A percentile compares a stretch with the other conserved stretches of the same genome.
These are phyloP conservation scores for Mycena venus DNA, from an alignment of 768 basidiomycete species.

Conservation along the genomic window DNA sequence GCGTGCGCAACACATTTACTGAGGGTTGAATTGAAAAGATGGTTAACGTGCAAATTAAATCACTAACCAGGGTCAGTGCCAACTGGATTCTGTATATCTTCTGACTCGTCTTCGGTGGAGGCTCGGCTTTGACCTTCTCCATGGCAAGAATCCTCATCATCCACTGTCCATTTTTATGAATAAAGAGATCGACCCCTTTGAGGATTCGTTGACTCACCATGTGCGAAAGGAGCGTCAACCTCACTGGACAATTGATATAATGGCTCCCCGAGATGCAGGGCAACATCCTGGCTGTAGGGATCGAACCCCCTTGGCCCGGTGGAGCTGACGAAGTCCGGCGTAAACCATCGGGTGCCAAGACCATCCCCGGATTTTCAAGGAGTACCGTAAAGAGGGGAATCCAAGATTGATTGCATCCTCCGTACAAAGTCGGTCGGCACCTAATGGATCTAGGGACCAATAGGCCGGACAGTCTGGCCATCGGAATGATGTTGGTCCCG, in stretches of 20 bases:
- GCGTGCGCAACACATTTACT: too few species aligned
- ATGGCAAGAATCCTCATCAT: too few species aligned
- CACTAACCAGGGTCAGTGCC: too few species aligned
- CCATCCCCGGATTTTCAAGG: neutral
- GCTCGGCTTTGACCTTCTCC: too few species aligned
- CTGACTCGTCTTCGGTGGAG: too few species aligned
- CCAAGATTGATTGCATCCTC: neutral
- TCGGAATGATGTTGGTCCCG: neutral
- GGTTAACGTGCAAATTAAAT: too few species aligned
- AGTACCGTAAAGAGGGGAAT: neutral
- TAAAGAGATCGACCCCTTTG: too few species aligned
- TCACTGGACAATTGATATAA: neutral
- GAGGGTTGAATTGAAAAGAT: too few species aligned
- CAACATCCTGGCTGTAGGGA: slow-evolving; percentile 19
- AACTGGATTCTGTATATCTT: too few species aligned
- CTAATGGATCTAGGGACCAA: slow-evolving; percentile 17
- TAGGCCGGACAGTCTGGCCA: neutral
- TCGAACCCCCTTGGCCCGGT: slow-evolving; percentile 11
- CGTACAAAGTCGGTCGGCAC: neutral
- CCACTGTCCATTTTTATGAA: too few species aligned
- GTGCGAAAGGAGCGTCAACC: too few species aligned
- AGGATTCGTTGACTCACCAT: too few species aligned
- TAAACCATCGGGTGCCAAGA: neutral
- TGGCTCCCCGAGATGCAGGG: neutral
- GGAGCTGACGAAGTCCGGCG: slow-evolving; percentile 6